A percentile compares a stretch with the other conserved stretches of the same genome.
These are phyloP conservation scores for Allium sativum DNA, from an alignment of 106 monocot genomes.

Conservation along the genomic window DNA sequence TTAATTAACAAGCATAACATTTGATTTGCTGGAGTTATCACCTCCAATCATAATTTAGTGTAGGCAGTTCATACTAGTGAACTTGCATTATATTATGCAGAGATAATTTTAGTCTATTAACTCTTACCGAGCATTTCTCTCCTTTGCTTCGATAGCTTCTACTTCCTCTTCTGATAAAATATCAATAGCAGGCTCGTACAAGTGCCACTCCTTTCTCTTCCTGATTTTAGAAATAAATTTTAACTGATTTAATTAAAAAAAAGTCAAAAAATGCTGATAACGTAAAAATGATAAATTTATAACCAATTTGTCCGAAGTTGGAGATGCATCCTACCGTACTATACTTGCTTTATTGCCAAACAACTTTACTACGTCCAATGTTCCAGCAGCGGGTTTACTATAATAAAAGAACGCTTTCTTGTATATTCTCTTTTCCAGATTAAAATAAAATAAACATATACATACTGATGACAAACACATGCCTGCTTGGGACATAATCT, in stretches of 20 bases:
- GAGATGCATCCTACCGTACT: constrained; percentile 39
- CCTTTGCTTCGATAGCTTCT: constrained; percentile 58
- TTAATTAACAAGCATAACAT: neutral
- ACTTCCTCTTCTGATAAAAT: constrained; percentile 72
- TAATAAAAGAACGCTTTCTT: constrained; percentile 3
- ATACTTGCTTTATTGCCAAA: constrained; percentile 77
- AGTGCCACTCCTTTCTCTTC: constrained; percentile 82
- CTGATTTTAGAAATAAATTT: neutral
- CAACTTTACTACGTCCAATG: constrained; percentile 55
- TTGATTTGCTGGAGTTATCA: too few relatives aligned
- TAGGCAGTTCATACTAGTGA: neutral
- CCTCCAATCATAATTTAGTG: too few relatives aligned
- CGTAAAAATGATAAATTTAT: too few relatives aligned
- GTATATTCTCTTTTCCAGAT: neutral
- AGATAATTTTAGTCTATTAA: neutral
- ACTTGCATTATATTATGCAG: too few relatives aligned
- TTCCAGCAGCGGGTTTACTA: constrained; percentile 50
- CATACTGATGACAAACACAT: constrained; percentile 1
- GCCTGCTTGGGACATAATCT: constrained; percentile 49
- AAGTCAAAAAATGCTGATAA: neutral
- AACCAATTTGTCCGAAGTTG: too few relatives aligned
- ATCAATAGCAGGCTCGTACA: constrained; percentile 80
- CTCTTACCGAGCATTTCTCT: constrained; percentile 47
- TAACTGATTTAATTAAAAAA: too few relatives aligned
- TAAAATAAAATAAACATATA: neutral